Evolutionary conservation across 2,329 filamentous ascomycete genomes (phyloP).

Genomic region (Talaromyces sp.): DNA sequence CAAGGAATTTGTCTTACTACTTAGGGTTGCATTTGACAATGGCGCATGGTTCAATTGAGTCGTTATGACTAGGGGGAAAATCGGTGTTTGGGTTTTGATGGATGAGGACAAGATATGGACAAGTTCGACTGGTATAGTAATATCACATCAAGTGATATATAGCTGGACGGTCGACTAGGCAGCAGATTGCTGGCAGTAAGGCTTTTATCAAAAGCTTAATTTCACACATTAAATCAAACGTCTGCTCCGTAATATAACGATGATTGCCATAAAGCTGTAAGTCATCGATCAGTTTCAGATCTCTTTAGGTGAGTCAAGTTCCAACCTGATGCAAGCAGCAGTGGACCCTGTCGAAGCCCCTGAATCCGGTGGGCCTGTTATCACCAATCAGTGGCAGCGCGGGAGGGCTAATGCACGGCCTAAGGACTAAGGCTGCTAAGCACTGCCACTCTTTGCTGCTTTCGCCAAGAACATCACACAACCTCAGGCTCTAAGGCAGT

Average conservation of each 20-base stretch:
- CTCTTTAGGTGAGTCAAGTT: no score
- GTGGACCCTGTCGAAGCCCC: not conserved
- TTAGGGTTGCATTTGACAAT: constrained; percentile 5
- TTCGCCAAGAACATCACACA: constrained; percentile 4
- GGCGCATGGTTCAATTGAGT: not conserved
- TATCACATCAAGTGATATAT: not conserved
- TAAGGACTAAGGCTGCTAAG: constrained; percentile 3
- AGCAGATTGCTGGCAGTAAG: not conserved
- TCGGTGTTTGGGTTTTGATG: not conserved
- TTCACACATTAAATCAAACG: not conserved
- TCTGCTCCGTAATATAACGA: not conserved
- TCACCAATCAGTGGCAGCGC: not conserved
- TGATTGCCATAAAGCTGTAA: not conserved
- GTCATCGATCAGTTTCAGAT: constrained; percentile 9
- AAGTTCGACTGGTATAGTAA: not conserved
- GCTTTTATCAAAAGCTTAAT: not conserved
- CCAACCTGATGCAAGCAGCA: not conserved
- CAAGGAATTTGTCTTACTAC: constrained; percentile 4
- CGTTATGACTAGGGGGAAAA: not conserved
- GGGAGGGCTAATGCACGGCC: not conserved
- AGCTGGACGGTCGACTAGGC: not conserved
- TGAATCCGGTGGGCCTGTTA: not conserved
- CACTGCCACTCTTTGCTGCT: constrained; percentile 3
- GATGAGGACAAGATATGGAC: not conserved
- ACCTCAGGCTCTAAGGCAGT: not conserved